A percentile compares a stretch with the other conserved stretches of the same genome.
These are phyloP conservation scores for Curvularia verruculosa DNA, from an alignment of 2,329 filamentous ascomycete genomes.

Conservation along the genomic window DNA sequence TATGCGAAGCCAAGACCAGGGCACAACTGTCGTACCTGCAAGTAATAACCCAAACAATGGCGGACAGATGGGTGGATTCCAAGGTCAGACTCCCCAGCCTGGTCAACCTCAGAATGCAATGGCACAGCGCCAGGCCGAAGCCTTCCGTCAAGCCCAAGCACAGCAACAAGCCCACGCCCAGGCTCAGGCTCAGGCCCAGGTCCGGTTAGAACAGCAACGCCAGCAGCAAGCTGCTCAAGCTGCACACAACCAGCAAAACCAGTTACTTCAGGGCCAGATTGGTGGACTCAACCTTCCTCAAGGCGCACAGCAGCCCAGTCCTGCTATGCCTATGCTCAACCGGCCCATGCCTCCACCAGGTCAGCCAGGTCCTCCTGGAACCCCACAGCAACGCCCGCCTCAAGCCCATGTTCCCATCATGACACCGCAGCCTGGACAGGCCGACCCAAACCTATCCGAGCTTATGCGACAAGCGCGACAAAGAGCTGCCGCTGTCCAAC, in stretches of 20 bases:
- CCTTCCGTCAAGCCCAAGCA: constrained; percentile 17
- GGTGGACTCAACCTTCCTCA: constrained; percentile 53
- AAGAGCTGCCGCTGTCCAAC: constrained; percentile 38
- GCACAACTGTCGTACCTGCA: constrained; percentile 68
- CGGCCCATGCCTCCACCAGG: constrained; percentile 55
- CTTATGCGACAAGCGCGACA: constrained; percentile 46
- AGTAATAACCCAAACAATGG: constrained; percentile 60
- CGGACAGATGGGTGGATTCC: constrained; percentile 46
- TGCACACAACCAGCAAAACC: constrained; percentile 37
- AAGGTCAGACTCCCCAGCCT: constrained; percentile 33
- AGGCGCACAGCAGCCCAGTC: constrained; percentile 50
- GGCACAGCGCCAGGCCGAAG: constrained; percentile 39
- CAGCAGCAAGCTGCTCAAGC: constrained; percentile 48
- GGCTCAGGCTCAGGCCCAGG: constrained; percentile 50
- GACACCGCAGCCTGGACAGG: constrained; percentile 40
- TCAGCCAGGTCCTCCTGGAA: constrained; percentile 46
- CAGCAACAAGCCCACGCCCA: constrained; percentile 34
- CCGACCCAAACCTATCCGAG: constrained; percentile 38
- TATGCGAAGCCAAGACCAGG: constrained; percentile 65
- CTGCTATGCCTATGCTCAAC: constrained; percentile 56
- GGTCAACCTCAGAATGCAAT: constrained; percentile 37
- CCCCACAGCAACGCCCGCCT: constrained; percentile 45
- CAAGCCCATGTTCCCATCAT: constrained; percentile 46
- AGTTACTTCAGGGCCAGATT: constrained; percentile 43
- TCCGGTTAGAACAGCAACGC: constrained; percentile 34